Evolutionary conservation across 164 flowering plant species (phyloP), one percentile per base, ranked within the genome.

Genomic region (Kingdonia uniflora): DNA sequence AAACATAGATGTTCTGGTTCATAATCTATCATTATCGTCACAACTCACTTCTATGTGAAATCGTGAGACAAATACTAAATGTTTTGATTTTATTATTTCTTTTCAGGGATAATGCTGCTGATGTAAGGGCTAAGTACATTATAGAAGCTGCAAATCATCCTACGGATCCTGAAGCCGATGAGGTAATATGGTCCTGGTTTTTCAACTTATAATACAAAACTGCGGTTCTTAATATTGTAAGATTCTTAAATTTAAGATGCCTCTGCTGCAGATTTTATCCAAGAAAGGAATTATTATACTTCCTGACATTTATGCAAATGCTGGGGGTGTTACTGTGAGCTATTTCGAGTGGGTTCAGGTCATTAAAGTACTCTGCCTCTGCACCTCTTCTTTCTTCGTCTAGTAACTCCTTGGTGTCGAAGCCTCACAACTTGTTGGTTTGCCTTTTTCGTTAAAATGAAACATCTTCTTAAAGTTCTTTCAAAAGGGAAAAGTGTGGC

Each of bases 61-160:
- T n/a, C n/a, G n/a, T n/a, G n/a, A n/a, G n/a, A n/a, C n/a, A 37
- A 13, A 7, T 37, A 37, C 40, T 37, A 7, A 41, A 10, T 41
- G 12, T 10, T 16, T 41, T 47, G 3, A 23, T 47, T 40, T 6
- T 24, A 24, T 7, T 45, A 6, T 45, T 17, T 23, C 21, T 16
- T 40, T 71, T 41, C 62, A 85, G 89, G 76, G 89, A 79, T 29
- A 82, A 85, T 69, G 95, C 95, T 33, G 72, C 72, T 33, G 70
- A 68, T 65, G 86, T 85, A 59, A 85, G 64, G 66, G 89, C 95
- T 23, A 85, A 76, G 57, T 85, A 72, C 74, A 73, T 85, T 15
- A 66, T 82, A 14, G 85, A 85, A 70, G 95, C 83, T 41, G 89
- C 95, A 42, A 85, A 85, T 62, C 95, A 85, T 60, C 95, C 95